Evolutionary conservation across 192 early-diverging fungal genomes (phyloP).

Genomic region (Endogone sp.): DNA sequence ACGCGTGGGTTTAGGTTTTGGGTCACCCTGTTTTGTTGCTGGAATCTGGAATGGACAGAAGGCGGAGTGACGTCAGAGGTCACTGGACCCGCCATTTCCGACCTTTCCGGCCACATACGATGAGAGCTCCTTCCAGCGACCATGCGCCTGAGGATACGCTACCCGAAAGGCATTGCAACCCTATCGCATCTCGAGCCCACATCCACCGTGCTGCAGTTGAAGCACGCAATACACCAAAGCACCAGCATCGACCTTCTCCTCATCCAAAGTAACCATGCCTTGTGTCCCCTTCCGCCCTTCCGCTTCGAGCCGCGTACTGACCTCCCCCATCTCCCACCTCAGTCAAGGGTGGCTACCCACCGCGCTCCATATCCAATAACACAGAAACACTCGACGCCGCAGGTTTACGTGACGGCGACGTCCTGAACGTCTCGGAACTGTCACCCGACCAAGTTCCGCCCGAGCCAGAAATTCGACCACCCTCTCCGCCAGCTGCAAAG

Average conservation of each 20-base stretch:
- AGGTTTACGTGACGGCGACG: constrained; percentile 41
- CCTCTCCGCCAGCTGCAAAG: too few relatives aligned
- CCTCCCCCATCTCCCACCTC: neutral
- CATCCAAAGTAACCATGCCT: neutral
- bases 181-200: constrained; percentile 18
- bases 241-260: neutral
- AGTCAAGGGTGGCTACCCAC: constrained; percentile 43
- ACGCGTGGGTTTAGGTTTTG: neutral
- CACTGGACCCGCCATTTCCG: neutral
- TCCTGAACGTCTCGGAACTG: constrained; percentile 16
- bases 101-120: too few relatives aligned
- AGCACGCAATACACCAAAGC: neutral
- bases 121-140: too few relatives aligned
- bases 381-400: constrained; percentile 9
- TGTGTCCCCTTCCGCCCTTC: neutral
- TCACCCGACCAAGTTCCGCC: neutral
- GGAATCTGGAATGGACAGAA: neutral
- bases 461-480: neutral
- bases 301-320: neutral
- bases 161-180: constrained; percentile 34
- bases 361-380: constrained; percentile 21
- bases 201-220: constrained; percentile 22
- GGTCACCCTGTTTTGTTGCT: neutral
- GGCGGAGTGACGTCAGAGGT: neutral
- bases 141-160: constrained; percentile 43